Conservation (phyloP, 1,284 basidiomycete species). For the Ceraceosorus bombacis region DNA sequence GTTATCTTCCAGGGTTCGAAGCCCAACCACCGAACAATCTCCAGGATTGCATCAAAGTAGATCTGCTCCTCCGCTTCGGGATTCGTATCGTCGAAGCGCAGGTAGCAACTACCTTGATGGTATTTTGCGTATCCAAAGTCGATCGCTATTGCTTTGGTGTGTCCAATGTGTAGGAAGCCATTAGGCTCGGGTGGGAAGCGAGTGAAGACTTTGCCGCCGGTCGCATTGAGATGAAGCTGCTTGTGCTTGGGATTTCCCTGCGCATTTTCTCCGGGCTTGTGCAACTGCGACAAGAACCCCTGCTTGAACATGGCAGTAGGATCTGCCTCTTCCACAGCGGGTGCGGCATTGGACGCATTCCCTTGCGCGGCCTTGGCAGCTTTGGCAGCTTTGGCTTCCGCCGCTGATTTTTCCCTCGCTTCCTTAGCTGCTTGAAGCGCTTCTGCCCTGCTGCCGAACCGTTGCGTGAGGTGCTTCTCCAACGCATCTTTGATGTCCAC, state of each 20-base stretch:
- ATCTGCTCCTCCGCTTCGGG: constrained; percentile 92
- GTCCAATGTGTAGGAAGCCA: constrained; percentile 86
- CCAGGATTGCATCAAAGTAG: constrained; percentile 94
- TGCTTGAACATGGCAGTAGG: constrained; percentile 76
- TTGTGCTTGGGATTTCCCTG: constrained; percentile 73
- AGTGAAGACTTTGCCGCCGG: constrained; percentile 79
- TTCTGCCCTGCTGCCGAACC: constrained; percentile 60
- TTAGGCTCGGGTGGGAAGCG: constrained; percentile 99
- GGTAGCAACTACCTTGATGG: constrained; percentile 80
- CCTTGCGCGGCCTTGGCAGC: constrained; percentile 13
- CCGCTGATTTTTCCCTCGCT: constrained; percentile 56
- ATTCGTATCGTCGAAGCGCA: constrained; percentile 97
- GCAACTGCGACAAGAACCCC: constrained; percentile 86
- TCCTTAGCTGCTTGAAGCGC: constrained; percentile 5
- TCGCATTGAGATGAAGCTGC: constrained; percentile 71
- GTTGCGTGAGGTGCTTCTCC: constrained; percentile 66
- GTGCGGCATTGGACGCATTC: neutral
- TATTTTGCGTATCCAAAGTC: constrained; percentile 96
- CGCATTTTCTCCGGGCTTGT: constrained; percentile 88
- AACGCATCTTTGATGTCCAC: constrained; percentile 81
- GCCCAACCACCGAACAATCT: constrained; percentile 91
- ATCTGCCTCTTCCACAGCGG: constrained; percentile 19
- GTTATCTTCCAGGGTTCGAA: constrained; percentile 99
- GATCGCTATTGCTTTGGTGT: constrained; percentile 96
- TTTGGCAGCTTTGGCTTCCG: constrained; percentile 21